A percentile compares a stretch with the other conserved stretches of the same genome.
These are phyloP conservation scores for Eucalyptus fibrosa DNA, from an alignment of 345 rosid genomes.

Conservation along the genomic window DNA sequence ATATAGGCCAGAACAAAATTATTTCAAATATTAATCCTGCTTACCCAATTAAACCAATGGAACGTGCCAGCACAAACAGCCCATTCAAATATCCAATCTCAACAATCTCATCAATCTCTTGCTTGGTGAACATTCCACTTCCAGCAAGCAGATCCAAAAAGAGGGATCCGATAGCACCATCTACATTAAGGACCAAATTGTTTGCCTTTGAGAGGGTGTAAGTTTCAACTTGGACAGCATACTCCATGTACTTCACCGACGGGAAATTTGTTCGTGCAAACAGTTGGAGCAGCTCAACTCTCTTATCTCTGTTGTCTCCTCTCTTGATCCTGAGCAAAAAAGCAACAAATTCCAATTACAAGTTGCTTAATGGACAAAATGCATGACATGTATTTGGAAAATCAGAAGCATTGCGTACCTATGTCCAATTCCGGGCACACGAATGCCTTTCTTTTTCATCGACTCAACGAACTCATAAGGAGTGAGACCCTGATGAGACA, in stretches of 20 bases:
- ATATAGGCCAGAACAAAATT: background rate
- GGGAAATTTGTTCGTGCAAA: constrained; percentile 90
- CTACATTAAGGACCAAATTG: constrained; percentile 76
- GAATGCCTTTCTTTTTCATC: constrained; percentile 98
- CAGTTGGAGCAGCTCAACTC: constrained; percentile 83
- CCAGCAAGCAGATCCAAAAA: constrained; percentile 94
- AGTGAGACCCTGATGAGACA: constrained; percentile 51
- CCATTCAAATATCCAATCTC: constrained; percentile 85
- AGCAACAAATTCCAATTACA: background rate
- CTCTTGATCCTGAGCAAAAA: constrained; percentile 61
- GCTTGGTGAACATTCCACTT: constrained; percentile 88
- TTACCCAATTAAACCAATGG: constrained; percentile 86
- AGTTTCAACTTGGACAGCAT: constrained; percentile 81
- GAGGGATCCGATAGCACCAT: constrained; percentile 91
- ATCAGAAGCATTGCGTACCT: constrained; percentile 22
- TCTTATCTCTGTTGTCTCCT: constrained; percentile 92
- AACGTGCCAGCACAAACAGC: constrained; percentile 79
- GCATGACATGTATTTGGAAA: background rate
- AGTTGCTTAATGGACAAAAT: background rate
- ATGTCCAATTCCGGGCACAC: constrained; percentile 98
- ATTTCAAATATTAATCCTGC: background rate
- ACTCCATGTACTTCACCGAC: constrained; percentile 91
- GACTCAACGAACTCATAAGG: constrained; percentile 88
- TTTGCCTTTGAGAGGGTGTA: constrained; percentile 82
- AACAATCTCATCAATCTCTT: constrained; percentile 85